Base-by-base conservation (phyloP, 768 basidiomycete species). In the Daedalea quercina region DNA sequence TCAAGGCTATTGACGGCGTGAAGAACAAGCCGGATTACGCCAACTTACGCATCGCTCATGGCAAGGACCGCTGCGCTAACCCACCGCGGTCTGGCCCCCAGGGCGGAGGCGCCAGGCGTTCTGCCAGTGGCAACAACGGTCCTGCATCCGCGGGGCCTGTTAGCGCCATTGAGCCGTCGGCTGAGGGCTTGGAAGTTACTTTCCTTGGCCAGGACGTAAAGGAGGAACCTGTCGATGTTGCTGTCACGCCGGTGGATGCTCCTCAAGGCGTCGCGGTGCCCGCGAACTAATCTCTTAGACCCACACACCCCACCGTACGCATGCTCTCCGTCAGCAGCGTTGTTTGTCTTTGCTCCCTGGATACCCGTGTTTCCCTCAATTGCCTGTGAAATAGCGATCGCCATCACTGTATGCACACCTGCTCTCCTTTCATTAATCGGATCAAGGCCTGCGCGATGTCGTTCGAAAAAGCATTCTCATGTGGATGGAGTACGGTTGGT, bases 1-100 rank as follows among this genome's bases (percentile, higher is more conserved):
- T 94, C 76, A 97, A 97, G 74, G 94, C 95, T n/a, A 94, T 98
- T 63, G 95, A 98, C 53, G 87, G 85, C 8, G 81, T 96, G 70
- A 95, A 95, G 80, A 81, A 77, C 64, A 90, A 92, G 65, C 81
- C 90, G 1, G 94, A 97, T 65, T 98, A 98, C 65, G 76, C 81
- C 17, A 85, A 85, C 67, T 72, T 97, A 59, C 86, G 92, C 37
- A 90, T 99, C 54, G 87, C 93, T 15, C 94, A 94, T 69, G 94
- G 94, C 54, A 97, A 96, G 67, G 94, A 96, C 64, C 81, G 94
- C 33, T 97, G 94, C 68, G 94, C 93, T 26, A 94, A 94, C 69
- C 85, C 91, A 31, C 93, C 91, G 9, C 80, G 90, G 47, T 85
- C 87, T 3, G 88, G 87, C 28, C 85, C 86, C 15, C 87, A 88